These are phyloP conservation scores for Taxillus chinensis DNA, from an alignment of 164 flowering plant species.

Conservation along the genomic window DNA sequence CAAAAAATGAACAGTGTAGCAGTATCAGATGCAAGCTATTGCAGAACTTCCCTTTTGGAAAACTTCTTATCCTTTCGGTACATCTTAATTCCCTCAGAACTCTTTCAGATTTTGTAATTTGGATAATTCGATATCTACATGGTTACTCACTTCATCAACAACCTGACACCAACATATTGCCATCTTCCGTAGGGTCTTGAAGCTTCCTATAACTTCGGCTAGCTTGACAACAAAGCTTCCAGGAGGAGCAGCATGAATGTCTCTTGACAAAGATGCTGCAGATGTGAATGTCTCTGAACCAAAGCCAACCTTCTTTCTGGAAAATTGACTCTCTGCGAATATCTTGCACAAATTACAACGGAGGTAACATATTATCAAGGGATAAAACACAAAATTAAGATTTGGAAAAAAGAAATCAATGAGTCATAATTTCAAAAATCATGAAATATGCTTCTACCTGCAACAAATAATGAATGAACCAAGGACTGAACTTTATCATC, in stretches of 20 bases:
- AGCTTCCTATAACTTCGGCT: constrained; percentile 74
- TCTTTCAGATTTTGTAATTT: no score
- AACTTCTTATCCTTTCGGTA: no score
- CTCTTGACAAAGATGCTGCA: constrained; percentile 44
- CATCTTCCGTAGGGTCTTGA: constrained; percentile 59
- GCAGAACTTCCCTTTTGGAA: no score
- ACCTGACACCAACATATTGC: constrained; percentile 67
- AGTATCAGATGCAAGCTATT: neutral
- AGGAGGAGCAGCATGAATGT: constrained; percentile 79
- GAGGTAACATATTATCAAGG: constrained; percentile 54
- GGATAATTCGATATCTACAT: neutral
- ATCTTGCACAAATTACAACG: constrained; percentile 75
- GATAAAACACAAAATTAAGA: constrained; percentile 15
- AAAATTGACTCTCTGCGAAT: constrained; percentile 67
- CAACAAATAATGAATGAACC: constrained; percentile 41
- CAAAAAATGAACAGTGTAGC: neutral
- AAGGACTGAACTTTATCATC: constrained; percentile 46
- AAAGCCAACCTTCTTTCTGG: constrained; percentile 30
- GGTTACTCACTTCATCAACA: constrained; percentile 66
- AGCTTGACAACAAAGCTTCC: constrained; percentile 69
- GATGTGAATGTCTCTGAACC: constrained; percentile 16
- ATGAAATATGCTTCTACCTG: constrained; percentile 41
- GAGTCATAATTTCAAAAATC: neutral
- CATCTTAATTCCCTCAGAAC: no score
- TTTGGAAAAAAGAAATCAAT: neutral